These are phyloP conservation scores for Murraya paniculata DNA, from an alignment of 345 rosid species.

Conservation along the genomic window DNA sequence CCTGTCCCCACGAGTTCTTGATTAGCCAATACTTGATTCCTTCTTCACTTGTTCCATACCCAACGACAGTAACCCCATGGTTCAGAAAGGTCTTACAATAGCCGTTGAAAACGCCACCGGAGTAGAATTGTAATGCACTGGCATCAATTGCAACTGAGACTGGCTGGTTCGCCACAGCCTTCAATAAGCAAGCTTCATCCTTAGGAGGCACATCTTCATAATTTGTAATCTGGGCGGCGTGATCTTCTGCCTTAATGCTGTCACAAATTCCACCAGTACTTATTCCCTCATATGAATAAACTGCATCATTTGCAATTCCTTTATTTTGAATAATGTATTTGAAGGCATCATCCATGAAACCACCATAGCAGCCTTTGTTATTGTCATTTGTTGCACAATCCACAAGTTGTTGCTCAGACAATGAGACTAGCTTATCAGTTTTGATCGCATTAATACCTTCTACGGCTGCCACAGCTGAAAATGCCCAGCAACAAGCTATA, in stretches of 20 bases:
- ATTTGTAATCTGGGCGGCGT: conserved; percentile 32
- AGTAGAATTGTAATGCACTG: conserved; percentile 43
- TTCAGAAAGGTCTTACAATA: conserved; percentile 33
- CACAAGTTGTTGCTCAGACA: conserved; percentile 65
- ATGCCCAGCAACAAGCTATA: conserved; percentile 74
- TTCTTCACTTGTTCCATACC: conserved; percentile 22
- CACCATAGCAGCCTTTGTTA: conserved; percentile 48
- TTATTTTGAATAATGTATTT: conserved; percentile 32
- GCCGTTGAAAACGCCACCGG: conserved; percentile 46
- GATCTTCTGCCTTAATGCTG: background rate
- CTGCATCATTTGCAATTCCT: conserved; percentile 44
- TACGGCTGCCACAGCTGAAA: conserved; percentile 60
- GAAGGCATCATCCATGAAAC: conserved; percentile 59
- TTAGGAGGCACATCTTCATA: conserved; percentile 47
- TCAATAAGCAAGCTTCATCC: conserved; percentile 19
- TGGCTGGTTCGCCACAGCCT: conserved; percentile 58
- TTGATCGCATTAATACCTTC: conserved; percentile 59
- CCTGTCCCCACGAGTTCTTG: conserved; percentile 26
- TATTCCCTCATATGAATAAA: conserved; percentile 42
- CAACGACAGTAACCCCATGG: conserved; percentile 17
- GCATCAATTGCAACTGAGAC: conserved; percentile 53
- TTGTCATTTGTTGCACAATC: conserved; percentile 37
- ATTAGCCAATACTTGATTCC: conserved; percentile 23
- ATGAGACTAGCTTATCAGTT: conserved; percentile 45
- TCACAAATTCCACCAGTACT: conserved; percentile 33